Evolutionary conservation across 306 rosid species (phyloP).

Genomic region (Vigna angularis): DNA sequence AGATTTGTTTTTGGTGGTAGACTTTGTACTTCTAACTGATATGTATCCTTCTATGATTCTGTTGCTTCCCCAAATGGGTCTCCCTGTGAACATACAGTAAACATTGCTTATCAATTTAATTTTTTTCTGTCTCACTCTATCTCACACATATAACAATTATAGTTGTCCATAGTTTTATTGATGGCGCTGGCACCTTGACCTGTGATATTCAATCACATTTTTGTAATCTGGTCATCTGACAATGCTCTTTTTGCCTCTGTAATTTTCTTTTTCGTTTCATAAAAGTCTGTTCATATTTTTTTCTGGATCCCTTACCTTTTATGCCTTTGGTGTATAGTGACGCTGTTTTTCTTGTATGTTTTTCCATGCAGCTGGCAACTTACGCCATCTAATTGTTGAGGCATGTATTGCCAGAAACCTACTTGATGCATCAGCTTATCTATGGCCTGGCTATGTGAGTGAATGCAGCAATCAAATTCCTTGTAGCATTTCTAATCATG

Average conservation of each 20-base stretch:
- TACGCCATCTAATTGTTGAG: conserved; percentile 91
- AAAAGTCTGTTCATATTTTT: conserved; percentile 24
- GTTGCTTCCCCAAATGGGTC: conserved; percentile 2
- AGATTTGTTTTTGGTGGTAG: conserved; percentile 33
- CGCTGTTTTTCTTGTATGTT: conserved; percentile 24
- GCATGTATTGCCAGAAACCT: conserved; percentile 86
- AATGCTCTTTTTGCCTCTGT: conserved; percentile 34
- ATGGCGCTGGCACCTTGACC: conserved; percentile 8
- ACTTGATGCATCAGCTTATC: conserved; percentile 84
- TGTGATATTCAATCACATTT: conserved; percentile 15
- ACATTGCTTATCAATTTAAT: background rate
- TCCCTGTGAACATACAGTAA: conserved; percentile 3
- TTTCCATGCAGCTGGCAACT: conserved; percentile 77
- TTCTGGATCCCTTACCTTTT: conserved; percentile 2
- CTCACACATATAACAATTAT: background rate
- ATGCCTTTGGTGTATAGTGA: conserved; percentile 28
- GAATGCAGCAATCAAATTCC: conserved; percentile 66
- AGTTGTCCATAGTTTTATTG: conserved; percentile 21
- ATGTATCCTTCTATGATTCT: conserved; percentile 7
- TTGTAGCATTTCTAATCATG: conserved; percentile 62
- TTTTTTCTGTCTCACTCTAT: background rate
- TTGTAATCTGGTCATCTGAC: conserved; percentile 5
- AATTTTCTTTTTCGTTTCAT: conserved; percentile 1
- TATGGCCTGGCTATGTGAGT: conserved; percentile 92
- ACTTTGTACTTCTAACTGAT: conserved; percentile 23